These are phyloP conservation scores for Aspergillus cavernicola DNA, from an alignment of 495 filamentous ascomycete genomes.

Conservation along the genomic window DNA sequence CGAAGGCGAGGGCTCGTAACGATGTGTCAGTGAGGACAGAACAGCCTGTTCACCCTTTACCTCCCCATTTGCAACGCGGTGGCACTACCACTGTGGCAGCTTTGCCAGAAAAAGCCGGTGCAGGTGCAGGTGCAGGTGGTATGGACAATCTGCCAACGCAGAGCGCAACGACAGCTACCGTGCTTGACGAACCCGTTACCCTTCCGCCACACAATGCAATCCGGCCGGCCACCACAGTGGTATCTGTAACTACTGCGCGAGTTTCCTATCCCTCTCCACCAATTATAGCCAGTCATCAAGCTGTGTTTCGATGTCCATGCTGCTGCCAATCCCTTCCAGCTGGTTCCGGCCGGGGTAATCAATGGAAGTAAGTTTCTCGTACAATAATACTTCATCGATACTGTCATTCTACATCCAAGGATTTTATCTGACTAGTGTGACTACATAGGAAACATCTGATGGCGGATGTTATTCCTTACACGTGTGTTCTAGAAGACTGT, in stretches of 20 bases:
- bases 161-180: too few relatives aligned
- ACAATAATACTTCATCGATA: background rate
- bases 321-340: conserved; percentile 6
- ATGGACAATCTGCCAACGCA: too few relatives aligned
- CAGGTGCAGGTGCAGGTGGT: too few relatives aligned
- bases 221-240: background rate
- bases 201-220: too few relatives aligned
- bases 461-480: conserved; percentile 10
- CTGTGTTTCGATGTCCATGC: conserved; percentile 8
- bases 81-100: too few relatives aligned
- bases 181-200: too few relatives aligned
- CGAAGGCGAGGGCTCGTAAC: background rate
- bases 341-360: background rate
- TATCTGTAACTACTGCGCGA: background rate
- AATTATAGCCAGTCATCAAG: background rate
- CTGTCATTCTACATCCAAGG: too few relatives aligned
- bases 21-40: background rate
- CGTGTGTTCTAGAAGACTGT: conserved; percentile 10
- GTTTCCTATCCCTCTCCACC: background rate
- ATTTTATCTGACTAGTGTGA: too few relatives aligned
- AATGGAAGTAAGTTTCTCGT: conserved; percentile 8
- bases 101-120: too few relatives aligned
- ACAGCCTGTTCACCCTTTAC: too few relatives aligned
- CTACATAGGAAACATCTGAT: conserved; percentile 12
- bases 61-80: background rate